Evolutionary conservation across 2,329 filamentous ascomycete species (phyloP), one percentile per base, ranked within the genome.

Genomic region (Hymenoscyphus repandus): DNA sequence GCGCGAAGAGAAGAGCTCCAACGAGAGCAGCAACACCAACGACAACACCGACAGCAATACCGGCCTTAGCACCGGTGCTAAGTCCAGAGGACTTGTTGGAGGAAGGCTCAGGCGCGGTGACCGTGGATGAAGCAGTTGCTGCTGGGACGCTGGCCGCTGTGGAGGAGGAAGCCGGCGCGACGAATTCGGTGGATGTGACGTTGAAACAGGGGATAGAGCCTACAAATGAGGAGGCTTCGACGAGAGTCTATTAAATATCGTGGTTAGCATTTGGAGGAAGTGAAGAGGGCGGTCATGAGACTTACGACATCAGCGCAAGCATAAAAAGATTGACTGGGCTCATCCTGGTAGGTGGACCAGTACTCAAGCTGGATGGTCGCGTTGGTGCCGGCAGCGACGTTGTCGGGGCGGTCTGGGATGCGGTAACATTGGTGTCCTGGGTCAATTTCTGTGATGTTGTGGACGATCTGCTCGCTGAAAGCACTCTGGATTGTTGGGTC

Each of bases 321-420:
- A 50, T 74, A 77, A 61, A 74, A 75, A 17, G 70, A 74, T 56
- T 75, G 66, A 9, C 17, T 13, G 12, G 47, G 54, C 70, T 69
- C 30, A 69, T 64, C 3, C 69, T 69, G 15, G 66, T 69, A 56
- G 72, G 63, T 54, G 72, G 67, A 46, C 73, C 69, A 47, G 64
- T 77, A 77, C 51, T 70, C 70, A 56, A 78, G 66, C 58, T 76
- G 74, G 18, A 77, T 66, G 6, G 75, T 78, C 15, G 75, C 75
- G 50, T 73, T 73, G 47, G 66, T 64, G 15, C 75, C 74, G 5
- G 68, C 59, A n/a, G 58, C 57, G 50, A 71, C 64, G 9, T 58
- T 62, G 3, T 64, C 55, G 1, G 72, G 66, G 0, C 67, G 59
- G 34, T 67, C 54, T n/a, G 63, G 62, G 34, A 75, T 57, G 37